Base-by-base conservation (phyloP, 768 basidiomycete genomes). In the Coprinopsis strossmayeri region DNA sequence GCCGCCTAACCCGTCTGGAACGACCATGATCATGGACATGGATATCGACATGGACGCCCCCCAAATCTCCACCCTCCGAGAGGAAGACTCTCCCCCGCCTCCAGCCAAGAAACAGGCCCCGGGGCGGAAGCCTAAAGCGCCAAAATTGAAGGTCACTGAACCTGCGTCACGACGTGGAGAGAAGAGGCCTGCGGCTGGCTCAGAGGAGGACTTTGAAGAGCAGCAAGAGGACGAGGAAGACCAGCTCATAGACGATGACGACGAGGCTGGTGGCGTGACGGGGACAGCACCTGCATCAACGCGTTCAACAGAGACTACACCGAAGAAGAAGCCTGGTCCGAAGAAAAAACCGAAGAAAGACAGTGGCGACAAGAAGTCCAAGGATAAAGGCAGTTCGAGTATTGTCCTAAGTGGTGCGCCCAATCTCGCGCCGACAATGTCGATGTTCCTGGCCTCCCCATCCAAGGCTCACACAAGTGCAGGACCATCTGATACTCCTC, bases 41-140 rank as follows among this genome's bases (percentile, higher is more conserved):
- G 76, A 77, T 58, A 63, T 73, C 40, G 73, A 77, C 55, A 87
- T 89, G 84, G 88, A 89, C 32, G 84, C 87, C 27, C 88, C 88
- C 30, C 81, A 81, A 55, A 90, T 91, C 47, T 90, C 87, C 21
- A 90, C 82, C 24, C 76, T 90, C 27, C 73, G 71, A 27, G 84
- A 88, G 41, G 87, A 89, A 51, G 74, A 76, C 10, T 77, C 77
- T n/a, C 84, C 86, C 42, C 82, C 87, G 13, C 83, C 82, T 2
- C 55, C 48, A 35, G 5, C 43, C 34, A 26, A 38, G 45, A 30
- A 54, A 43, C 23, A 44, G 35, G 30, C 13, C 46, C 12, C 43
- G 17, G 35, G 24, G 21, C 21, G 24, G 35, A 52, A 59, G 46
- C 63, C 67, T 7, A 55, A 62, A 45, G 46, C 63, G 34, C 48